Conservation (phyloP, 2,329 filamentous ascomycete species). For the Decorospora gaudefroyi region DNA sequence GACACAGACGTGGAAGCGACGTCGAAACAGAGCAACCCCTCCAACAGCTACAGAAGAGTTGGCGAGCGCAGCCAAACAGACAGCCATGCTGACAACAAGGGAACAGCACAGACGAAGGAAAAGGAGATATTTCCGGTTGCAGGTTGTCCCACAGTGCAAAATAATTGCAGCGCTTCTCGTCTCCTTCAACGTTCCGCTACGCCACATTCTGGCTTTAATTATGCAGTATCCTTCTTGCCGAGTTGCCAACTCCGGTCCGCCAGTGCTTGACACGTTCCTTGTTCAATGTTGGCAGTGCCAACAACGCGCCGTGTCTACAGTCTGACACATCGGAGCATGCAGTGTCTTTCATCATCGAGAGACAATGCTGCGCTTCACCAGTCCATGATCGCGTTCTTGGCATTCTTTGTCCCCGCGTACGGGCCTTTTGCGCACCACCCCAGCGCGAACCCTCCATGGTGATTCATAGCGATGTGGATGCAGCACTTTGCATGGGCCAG, state of each 20-base stretch:
- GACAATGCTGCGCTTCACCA: neutral
- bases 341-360: neutral
- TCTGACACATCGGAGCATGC: neutral
- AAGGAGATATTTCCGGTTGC: neutral
- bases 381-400: slow-evolving; percentile 1
- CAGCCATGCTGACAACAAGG: neutral
- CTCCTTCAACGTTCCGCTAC: slow-evolving; percentile 3
- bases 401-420: neutral
- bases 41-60: no score
- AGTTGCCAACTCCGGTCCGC: slow-evolving; percentile 1
- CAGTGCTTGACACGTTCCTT: neutral
- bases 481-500: no score
- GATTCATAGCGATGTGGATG: slow-evolving; percentile 9
- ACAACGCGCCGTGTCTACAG: neutral
- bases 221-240: neutral
- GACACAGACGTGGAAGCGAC: neutral
- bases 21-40: no score
- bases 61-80: no score
- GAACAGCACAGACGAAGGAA: neutral
- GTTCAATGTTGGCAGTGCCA: slow-evolving; percentile 1
- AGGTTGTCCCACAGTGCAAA: neutral
- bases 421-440: neutral
- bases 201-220: neutral
- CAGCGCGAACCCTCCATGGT: neutral
- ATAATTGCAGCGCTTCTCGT: no score